These are phyloP conservation scores for Helicocarpus griseus DNA, from an alignment of 2,329 filamentous ascomycete species.

Conservation along the genomic window DNA sequence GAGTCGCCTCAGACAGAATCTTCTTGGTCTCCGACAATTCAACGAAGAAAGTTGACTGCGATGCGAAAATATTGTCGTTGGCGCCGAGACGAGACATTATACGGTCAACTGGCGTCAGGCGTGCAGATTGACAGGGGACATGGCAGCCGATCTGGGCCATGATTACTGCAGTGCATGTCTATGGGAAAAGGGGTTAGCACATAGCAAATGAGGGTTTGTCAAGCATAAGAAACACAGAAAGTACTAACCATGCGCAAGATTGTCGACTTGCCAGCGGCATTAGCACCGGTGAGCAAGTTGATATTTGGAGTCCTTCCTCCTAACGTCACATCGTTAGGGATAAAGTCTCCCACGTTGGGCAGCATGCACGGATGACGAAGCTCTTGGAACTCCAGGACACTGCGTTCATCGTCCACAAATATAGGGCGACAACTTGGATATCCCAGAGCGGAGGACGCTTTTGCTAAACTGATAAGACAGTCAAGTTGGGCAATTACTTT, in stretches of 20 bases:
- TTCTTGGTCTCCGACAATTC: constrained; percentile 97
- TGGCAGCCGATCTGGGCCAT: constrained; percentile 96
- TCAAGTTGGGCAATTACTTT: constrained; percentile 86
- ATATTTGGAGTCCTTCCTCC: constrained; percentile 77
- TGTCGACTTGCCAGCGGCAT: constrained; percentile 95
- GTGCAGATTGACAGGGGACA: constrained; percentile 72
- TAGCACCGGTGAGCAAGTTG: constrained; percentile 85
- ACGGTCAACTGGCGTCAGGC: constrained; percentile 81
- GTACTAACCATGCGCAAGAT: constrained; percentile 76
- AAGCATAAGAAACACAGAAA: neutral
- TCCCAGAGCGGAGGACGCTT: constrained; percentile 73
- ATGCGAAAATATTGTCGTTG: constrained; percentile 97
- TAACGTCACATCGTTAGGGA: constrained; percentile 85
- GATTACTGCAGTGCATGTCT: constrained; percentile 92
- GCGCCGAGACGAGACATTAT: constrained; percentile 98
- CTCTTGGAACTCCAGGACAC: constrained; percentile 82
- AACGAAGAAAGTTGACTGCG: constrained; percentile 96
- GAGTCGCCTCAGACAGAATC: constrained; percentile 87
- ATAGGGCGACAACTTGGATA: constrained; percentile 77
- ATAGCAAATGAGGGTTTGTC: neutral
- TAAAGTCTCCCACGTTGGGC: constrained; percentile 82
- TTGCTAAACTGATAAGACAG: constrained; percentile 86
- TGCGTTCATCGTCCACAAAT: constrained; percentile 80
- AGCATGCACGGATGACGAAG: constrained; percentile 93
- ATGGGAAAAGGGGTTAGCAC: constrained; percentile 2